Evolutionary conservation across 2,329 filamentous ascomycete species (phyloP), one percentile per base, ranked within the genome.

Genomic region (Aspergillus latus): DNA sequence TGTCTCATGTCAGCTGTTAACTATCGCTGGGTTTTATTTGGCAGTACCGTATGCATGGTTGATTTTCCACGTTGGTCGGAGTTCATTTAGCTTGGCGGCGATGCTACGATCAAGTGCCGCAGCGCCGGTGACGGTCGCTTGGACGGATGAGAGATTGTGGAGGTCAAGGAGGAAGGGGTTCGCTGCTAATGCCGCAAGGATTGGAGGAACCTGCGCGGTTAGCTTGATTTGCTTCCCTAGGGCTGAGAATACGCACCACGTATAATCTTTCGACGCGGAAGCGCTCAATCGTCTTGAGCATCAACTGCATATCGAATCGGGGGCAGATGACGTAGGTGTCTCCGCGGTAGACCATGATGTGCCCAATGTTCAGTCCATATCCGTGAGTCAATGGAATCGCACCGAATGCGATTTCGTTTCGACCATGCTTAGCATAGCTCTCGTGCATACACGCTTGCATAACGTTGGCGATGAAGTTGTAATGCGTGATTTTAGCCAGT

Each of bases 361-460:
- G 53, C 13, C 40, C 47, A 4, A 56, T 42, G 2, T 34, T 36
- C 39, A 56, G n/a, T 1, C 53, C 53, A 39, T 56, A 56, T 1
- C 46, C 40, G 15, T 56, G 53, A 5, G 47, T 46, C 9, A 56
- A 44, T n/a, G 53, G 47, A 26, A 56, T 50, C 2, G 47, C 47
- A 3, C 53, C 53, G 8, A 56, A 39, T 16, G 48, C 53, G 4
- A 46, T 34, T 11, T 56, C 53, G 15, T 32, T 56, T 3, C 53
- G 53, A 11, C 53, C 53, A 1, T 40, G 46, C 30, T 56, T 56
- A 3, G 32, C 47, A 9, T 50, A 46, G 10, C 47, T 50, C 15
- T 56, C 53, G 28, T 42, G 45, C 47, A 50, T 50, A 11, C 65
- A 51, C 85, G 81, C 11, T 40, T 57, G 55, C 2, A 57, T 46